Evolutionary conservation across 2,329 filamentous ascomycete genomes (phyloP).

Genomic region (Parafenestella ontariensis): DNA sequence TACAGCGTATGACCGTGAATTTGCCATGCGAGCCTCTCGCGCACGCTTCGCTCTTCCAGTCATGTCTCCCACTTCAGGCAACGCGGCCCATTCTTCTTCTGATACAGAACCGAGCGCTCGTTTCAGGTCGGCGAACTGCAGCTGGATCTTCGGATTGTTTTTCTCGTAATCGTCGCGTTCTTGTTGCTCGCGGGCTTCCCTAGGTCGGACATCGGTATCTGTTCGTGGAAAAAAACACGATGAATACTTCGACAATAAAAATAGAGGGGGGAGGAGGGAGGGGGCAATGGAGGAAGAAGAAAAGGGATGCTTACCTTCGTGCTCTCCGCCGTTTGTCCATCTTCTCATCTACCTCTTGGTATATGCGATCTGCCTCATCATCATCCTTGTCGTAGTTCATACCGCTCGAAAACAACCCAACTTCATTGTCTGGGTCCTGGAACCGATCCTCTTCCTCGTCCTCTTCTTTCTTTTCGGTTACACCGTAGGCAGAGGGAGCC

Average conservation of each 20-base stretch:
- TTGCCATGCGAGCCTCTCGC: conserved; percentile 78
- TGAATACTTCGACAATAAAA: conserved; percentile 63
- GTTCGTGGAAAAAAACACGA: conserved; percentile 70
- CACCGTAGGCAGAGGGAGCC: conserved; percentile 77
- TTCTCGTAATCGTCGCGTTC: conserved; percentile 95
- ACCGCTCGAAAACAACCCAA: conserved; percentile 91
- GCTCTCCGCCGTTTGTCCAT: conserved; percentile 90
- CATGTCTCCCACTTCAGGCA: conserved; percentile 95
- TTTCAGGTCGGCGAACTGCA: conserved; percentile 97
- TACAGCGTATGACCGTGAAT: conserved; percentile 82
- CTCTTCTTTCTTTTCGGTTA: conserved; percentile 71
- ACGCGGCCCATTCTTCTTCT: conserved; percentile 94
- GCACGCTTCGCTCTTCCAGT: conserved; percentile 90
- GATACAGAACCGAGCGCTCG: conserved; percentile 85
- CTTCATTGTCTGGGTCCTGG: conserved; percentile 96
- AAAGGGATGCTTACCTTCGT: conserved; percentile 74
- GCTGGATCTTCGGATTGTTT: conserved; percentile 97
- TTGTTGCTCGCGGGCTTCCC: conserved; percentile 91
- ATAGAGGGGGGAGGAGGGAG: conserved; percentile 33
- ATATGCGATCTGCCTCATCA: conserved; percentile 96
- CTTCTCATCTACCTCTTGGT: conserved; percentile 93
- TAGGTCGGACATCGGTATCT: conserved; percentile 79
- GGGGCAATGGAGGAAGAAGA: conserved; percentile 28
- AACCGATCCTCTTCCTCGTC: conserved; percentile 81
- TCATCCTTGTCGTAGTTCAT: conserved; percentile 93